These are phyloP conservation scores for Cryptosporidium xiaoi DNA, from an alignment of 169 alveolate genomes.

Conservation along the genomic window DNA sequence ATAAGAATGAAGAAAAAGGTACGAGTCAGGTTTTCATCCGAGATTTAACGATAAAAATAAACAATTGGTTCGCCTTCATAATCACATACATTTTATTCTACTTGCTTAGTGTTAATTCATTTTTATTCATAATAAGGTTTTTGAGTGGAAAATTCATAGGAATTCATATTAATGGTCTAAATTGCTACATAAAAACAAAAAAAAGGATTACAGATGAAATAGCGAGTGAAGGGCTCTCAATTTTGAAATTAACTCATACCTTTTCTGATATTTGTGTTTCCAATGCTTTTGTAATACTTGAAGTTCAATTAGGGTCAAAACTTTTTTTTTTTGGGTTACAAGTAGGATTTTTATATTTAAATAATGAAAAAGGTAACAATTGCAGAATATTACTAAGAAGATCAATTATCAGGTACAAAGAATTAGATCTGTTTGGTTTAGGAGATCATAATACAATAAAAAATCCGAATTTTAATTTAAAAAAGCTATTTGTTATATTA, in stretches of 20 bases:
- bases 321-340: neutral
- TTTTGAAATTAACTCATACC: no score
- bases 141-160: neutral
- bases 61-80: slow-evolving; percentile 21
- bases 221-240: no score
- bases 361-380: neutral
- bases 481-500: neutral
- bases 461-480: no score
- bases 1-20: neutral
- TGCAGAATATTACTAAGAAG: neutral
- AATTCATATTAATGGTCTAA: no score
- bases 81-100: neutral
- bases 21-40: neutral
- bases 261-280: no score
- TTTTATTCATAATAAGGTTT: slow-evolving; percentile 3
- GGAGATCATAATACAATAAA: neutral
- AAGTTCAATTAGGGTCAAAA: no score
- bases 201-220: no score
- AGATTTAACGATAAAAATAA: neutral
- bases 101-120: neutral
- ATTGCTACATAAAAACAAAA: no score
- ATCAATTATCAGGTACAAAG: neutral
- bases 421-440: neutral
- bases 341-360: neutral
- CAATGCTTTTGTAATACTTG: no score